These are phyloP conservation scores for Sphaerulina vaccinii DNA, from an alignment of 2,329 filamentous ascomycete genomes.

Conservation along the genomic window DNA sequence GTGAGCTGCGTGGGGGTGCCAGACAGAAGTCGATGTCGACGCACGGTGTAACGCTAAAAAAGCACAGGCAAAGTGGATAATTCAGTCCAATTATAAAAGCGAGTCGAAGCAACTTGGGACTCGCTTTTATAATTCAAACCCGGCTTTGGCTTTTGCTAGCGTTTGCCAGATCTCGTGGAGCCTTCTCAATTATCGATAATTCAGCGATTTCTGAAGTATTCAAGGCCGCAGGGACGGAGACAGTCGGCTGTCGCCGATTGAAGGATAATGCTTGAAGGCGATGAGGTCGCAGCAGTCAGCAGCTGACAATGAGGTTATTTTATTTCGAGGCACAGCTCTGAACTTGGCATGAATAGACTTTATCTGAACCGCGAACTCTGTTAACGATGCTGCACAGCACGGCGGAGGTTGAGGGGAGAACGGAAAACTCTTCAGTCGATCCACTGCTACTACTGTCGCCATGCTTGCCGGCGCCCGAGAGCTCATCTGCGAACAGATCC, in stretches of 20 bases:
- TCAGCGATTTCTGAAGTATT: no score
- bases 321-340: background rate
- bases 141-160: no score
- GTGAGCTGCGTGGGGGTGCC: no score
- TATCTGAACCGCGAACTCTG: background rate
- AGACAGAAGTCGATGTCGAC: no score
- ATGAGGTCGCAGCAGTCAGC: background rate
- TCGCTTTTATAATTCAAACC: no score
- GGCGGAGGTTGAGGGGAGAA: background rate
- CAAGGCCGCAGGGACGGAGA: no score
- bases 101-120: no score
- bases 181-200: no score
- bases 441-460: background rate
- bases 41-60: no score
- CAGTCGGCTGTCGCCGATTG: slow-evolving; percentile 1
- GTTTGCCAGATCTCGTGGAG: no score
- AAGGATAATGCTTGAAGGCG: background rate
- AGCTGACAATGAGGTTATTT: background rate
- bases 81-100: no score
- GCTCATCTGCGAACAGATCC: background rate
- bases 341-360: background rate
- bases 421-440: slow-evolving; percentile 2
- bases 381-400: background rate
- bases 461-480: background rate
- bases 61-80: no score